A percentile compares a stretch with the other conserved stretches of the same genome.
phyloP scores from a whole-genome alignment of 106 monocot genomes.

The Platanthera guangdongensis region DNA sequence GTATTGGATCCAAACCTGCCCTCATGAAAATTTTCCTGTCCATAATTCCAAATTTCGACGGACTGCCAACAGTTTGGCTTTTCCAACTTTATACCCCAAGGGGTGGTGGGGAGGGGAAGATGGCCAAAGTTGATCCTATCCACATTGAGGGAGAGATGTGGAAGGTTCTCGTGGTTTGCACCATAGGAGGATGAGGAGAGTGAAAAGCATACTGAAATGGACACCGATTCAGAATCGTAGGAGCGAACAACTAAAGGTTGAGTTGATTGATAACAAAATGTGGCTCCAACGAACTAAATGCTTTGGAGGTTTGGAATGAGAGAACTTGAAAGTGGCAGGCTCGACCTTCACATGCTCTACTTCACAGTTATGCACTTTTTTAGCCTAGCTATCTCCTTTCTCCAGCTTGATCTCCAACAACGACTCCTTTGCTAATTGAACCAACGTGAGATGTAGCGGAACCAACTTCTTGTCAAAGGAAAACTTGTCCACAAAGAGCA shows the following conservation, averaged over 20 bases:
- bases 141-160: constrained; percentile 68
- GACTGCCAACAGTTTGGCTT: neutral
- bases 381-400: constrained; percentile 60
- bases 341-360: neutral
- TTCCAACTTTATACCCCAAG: constrained; percentile 1
- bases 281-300: constrained; percentile 34
- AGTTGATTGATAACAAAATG: constrained; percentile 17
- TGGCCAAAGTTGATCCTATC: constrained; percentile 19
- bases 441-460: constrained; percentile 36
- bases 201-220: constrained; percentile 47
- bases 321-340: constrained; percentile 5
- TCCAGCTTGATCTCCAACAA: constrained; percentile 21
- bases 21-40: neutral
- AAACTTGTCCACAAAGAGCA: constrained; percentile 83
- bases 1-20: neutral
- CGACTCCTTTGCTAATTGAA: neutral
- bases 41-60: neutral
- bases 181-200: constrained; percentile 62
- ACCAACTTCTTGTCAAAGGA: constrained; percentile 81
- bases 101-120: constrained; percentile 1
- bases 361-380: constrained; percentile 19
- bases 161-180: constrained; percentile 52
- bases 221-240: constrained; percentile 41
- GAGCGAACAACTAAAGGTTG: constrained; percentile 38
- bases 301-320: constrained; percentile 20